Conservation (phyloP, 2,329 filamentous ascomycete genomes). For the Hypoxylon sp. region DNA sequence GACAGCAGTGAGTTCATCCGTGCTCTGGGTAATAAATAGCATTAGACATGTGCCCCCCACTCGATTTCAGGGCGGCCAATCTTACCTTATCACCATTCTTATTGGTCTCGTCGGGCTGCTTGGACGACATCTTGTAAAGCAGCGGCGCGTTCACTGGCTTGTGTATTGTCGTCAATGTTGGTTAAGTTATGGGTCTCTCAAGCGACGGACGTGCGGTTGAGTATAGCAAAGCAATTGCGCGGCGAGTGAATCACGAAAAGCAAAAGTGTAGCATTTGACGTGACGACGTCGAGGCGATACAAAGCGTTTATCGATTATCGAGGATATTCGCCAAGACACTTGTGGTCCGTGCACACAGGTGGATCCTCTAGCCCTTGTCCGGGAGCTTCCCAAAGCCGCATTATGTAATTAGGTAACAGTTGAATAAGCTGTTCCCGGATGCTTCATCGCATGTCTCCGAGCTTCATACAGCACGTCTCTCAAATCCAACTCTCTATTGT, state of each 20-base stretch:
- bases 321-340: background rate
- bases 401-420: constrained; percentile 9
- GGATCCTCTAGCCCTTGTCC: background rate
- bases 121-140: constrained; percentile 48
- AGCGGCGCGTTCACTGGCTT: background rate
- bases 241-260: background rate
- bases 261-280: background rate
- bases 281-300: background rate
- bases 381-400: background rate
- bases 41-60: constrained; percentile 19
- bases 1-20: constrained; percentile 79
- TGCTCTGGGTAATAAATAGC: constrained; percentile 47
- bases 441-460: constrained; percentile 4
- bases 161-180: background rate
- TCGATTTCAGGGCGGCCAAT: background rate
- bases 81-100: constrained; percentile 43
- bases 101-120: constrained; percentile 45
- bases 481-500: constrained; percentile 14
- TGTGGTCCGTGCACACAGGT: background rate
- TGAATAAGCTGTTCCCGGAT: constrained; percentile 3
- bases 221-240: constrained; percentile 7
- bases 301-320: constrained; percentile 11
- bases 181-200: background rate
- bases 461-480: constrained; percentile 4
- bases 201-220: background rate